Evolutionary conservation across 192 early-diverging fungal species (phyloP).

Genomic region (Rhizophagus sp.): DNA sequence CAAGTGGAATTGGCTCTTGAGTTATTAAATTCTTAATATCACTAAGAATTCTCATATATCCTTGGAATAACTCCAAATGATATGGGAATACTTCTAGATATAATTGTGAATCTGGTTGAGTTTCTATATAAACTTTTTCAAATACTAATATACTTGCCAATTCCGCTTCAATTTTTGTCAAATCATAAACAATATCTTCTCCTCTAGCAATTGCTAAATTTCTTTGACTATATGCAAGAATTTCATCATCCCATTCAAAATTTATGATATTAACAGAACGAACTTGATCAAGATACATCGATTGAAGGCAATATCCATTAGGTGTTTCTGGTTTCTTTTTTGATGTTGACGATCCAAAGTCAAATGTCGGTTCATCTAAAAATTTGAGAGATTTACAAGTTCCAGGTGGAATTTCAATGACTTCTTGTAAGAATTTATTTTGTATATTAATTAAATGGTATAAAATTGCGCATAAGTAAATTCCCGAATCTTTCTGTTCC

Average conservation of each 20-base stretch:
- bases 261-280: background rate
- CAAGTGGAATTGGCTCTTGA: slow-evolving; percentile 25
- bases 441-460: slow-evolving; percentile 26
- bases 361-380: background rate
- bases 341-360: background rate
- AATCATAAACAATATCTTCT: slow-evolving; percentile 9
- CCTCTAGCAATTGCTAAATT: slow-evolving; percentile 12
- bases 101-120: background rate
- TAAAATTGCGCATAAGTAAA: slow-evolving; percentile 18
- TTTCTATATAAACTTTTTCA: slow-evolving; percentile 20
- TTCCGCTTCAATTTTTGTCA: slow-evolving; percentile 16
- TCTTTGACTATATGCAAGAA: slow-evolving; percentile 19
- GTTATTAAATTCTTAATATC: slow-evolving; percentile 24
- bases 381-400: slow-evolving; percentile 11
- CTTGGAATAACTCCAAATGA: slow-evolving; percentile 27
- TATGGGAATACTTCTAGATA: slow-evolving; percentile 13
- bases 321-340: background rate
- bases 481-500: background rate
- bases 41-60: slow-evolving; percentile 1
- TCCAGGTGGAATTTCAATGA: background rate
- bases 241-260: slow-evolving; percentile 18
- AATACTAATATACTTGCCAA: slow-evolving; percentile 8
- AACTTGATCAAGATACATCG: background rate
- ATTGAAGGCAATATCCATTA: background rate
- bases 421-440: slow-evolving; percentile 22